Evolutionary conservation across 352 stramenopile species (phyloP).

Genomic region (Stramenopiles sp.): DNA sequence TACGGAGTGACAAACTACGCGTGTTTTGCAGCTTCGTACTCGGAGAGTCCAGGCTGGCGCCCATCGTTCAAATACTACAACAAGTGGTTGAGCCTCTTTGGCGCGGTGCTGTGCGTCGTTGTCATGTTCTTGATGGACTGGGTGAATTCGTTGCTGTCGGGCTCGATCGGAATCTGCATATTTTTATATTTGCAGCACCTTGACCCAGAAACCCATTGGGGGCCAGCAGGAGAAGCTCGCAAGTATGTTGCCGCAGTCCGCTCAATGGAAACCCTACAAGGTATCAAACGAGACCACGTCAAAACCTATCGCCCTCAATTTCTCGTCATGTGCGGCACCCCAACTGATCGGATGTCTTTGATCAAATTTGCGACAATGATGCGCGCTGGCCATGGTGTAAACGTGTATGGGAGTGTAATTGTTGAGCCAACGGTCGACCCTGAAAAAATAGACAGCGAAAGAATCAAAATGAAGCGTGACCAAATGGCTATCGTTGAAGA

Average conservation of each 20-base stretch:
- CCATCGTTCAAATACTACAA: slow-evolving; percentile 46
- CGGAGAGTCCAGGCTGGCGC: slow-evolving; percentile 38
- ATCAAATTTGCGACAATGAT: slow-evolving; percentile 6
- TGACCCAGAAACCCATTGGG: too few relatives aligned
- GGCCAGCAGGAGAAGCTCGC: background rate
- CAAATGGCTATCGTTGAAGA: background rate
- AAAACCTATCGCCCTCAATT: background rate
- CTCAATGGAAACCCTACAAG: background rate
- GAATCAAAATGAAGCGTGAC: background rate
- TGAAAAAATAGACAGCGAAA: background rate
- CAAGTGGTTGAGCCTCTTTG: slow-evolving; percentile 37
- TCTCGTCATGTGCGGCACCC: slow-evolving; percentile 1
- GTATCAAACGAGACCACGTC: background rate
- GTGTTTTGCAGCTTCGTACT: slow-evolving; percentile 37
- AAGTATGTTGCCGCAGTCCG: background rate
- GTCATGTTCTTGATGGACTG: slow-evolving; percentile 39
- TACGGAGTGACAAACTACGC: slow-evolving; percentile 43
- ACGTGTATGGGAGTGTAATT: background rate
- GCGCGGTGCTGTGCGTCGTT: slow-evolving; percentile 34
- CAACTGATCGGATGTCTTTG: background rate
- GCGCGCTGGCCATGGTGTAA: background rate
- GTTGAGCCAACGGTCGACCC: background rate
- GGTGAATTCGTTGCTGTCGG: slow-evolving; percentile 22
- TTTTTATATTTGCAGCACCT: slow-evolving; percentile 21
- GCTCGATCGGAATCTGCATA: slow-evolving; percentile 19